Evolutionary conservation across 352 stramenopile genomes (phyloP).

Genomic region (Proteromonas lacertae): DNA sequence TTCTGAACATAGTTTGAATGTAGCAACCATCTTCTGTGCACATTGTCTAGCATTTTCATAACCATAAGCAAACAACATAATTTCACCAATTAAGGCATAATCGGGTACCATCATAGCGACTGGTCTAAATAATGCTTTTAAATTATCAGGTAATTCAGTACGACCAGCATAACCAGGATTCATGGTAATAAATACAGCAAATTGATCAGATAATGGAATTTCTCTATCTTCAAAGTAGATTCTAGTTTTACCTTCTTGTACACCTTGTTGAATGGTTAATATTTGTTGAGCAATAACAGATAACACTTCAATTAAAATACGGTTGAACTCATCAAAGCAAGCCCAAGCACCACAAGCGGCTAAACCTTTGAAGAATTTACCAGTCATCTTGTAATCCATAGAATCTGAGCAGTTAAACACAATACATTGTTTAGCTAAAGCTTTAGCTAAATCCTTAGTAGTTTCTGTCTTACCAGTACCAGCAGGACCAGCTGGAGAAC

Average conservation of each 20-base stretch:
- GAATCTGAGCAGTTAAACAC: conserved; percentile 77
- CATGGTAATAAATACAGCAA: conserved; percentile 77
- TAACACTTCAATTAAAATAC: conserved; percentile 59
- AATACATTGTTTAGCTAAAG: conserved; percentile 61
- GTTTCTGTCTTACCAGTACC: conserved; percentile 70
- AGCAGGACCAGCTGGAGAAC: conserved; percentile 45
- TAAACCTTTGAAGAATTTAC: conserved; percentile 24
- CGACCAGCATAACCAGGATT: conserved; percentile 69
- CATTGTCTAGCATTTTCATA: conserved; percentile 61
- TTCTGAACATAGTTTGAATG: conserved; percentile 67
- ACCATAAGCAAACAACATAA: conserved; percentile 75
- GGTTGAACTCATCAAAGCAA: conserved; percentile 81
- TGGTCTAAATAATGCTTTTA: conserved; percentile 61
- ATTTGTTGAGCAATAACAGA: conserved; percentile 24
- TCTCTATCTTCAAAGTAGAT: conserved; percentile 69
- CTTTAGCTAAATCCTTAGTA: conserved; percentile 57
- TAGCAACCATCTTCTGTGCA: conserved; percentile 72
- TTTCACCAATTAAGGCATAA: conserved; percentile 71
- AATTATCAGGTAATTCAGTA: conserved; percentile 62
- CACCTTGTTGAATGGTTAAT: conserved; percentile 19
- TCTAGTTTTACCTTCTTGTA: conserved; percentile 16
- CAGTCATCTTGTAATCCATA: conserved; percentile 62
- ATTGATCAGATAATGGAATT: conserved; percentile 55
- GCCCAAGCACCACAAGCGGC: conserved; percentile 59
- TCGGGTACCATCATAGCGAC: conserved; percentile 86